phyloP scores from a whole-genome alignment of 768 basidiomycete species.

The Mycena leptocephala region DNA sequence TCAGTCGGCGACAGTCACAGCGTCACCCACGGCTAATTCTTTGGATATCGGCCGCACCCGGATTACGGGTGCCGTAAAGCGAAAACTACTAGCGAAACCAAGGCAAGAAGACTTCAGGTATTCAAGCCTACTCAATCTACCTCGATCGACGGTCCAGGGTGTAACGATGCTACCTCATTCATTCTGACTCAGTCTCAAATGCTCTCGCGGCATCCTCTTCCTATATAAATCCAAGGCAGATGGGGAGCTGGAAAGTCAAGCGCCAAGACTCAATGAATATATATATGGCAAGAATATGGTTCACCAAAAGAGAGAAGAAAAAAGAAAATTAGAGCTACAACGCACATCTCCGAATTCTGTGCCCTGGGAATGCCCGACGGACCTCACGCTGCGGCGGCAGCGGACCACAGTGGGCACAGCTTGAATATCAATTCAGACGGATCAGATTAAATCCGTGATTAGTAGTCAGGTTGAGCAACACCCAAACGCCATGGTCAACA shows the following conservation, averaged over 20 bases:
- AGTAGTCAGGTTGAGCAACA: conserved; percentile 1
- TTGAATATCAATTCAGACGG: not conserved
- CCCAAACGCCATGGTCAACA: not conserved
- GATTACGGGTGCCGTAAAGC: too few relatives aligned
- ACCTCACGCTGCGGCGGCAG: not conserved
- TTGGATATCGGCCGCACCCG: too few relatives aligned
- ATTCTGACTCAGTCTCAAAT: too few relatives aligned
- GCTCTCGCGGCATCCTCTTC: too few relatives aligned
- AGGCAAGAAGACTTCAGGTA: too few relatives aligned
- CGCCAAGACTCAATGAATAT: not conserved
- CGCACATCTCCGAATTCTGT: not conserved
- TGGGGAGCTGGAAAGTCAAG: not conserved
- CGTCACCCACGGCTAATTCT: too few relatives aligned
- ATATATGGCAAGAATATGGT: not conserved
- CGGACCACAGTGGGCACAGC: not conserved
- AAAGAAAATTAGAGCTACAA: not conserved
- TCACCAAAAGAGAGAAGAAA: not conserved
- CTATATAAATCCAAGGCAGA: too few relatives aligned
- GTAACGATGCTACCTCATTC: too few relatives aligned
- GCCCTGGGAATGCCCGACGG: not conserved
- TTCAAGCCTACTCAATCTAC: too few relatives aligned
- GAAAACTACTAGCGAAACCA: too few relatives aligned
- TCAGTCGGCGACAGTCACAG: too few relatives aligned
- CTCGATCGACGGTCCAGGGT: too few relatives aligned
- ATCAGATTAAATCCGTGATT: not conserved